Conservation (phyloP, 371 early-diverging fungal species). For the Actinomortierella wolfii region DNA sequence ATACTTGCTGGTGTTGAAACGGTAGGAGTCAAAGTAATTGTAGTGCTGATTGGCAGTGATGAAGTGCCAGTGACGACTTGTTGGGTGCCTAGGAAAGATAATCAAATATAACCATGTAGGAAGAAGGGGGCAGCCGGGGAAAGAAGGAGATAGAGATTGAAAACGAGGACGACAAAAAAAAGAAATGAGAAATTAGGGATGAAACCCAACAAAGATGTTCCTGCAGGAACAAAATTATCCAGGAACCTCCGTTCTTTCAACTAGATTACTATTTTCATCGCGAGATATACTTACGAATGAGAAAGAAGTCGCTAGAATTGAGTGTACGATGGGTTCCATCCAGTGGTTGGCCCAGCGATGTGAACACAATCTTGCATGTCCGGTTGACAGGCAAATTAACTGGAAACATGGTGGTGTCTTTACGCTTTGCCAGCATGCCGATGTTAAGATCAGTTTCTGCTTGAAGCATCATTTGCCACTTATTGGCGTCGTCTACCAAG, state of each 20-base stretch:
- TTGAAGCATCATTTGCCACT: constrained; percentile 7
- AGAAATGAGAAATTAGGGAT: background rate
- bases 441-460: constrained; percentile 8
- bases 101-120: background rate
- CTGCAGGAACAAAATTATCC: too few species aligned
- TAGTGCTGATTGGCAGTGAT: constrained; percentile 10
- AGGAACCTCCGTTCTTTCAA: too few species aligned
- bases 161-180: background rate
- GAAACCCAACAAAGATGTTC: too few species aligned
- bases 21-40: too few species aligned
- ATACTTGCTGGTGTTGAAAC: background rate
- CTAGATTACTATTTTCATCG: too few species aligned
- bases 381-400: constrained; percentile 16
- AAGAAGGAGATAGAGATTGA: background rate
- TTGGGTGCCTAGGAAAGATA: constrained; percentile 12
- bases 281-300: constrained; percentile 23
- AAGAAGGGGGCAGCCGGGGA: background rate
- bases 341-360: constrained; percentile 5
- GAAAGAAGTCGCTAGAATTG: constrained; percentile 25
- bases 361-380: constrained; percentile 20
- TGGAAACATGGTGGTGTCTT: constrained; percentile 18
- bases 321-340: constrained; percentile 14
- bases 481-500: constrained; percentile 15
- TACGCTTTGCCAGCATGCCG: constrained; percentile 8
- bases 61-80: constrained; percentile 24